Base-by-base conservation (phyloP, 306 rosid genomes). In the Pterocarpus macrocarpus region DNA sequence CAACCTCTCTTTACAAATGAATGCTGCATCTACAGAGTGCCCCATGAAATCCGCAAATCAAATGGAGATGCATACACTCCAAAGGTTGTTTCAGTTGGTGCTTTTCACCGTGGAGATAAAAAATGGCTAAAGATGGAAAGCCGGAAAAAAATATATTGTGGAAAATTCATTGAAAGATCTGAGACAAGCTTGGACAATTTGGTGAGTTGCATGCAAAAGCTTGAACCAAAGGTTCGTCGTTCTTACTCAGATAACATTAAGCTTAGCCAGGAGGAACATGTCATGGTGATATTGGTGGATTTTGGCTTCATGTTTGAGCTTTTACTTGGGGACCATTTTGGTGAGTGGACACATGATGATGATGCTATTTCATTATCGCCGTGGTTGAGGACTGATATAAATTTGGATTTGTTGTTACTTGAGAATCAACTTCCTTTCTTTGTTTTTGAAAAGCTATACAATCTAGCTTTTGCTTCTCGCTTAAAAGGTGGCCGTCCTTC, bases 381-480 rank as follows among this genome's bases (percentile, higher is more conserved):
- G 0, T 0, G 35, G 36, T 58, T 58, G 35, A 28, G 0, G 34
- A n/a, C n/a, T 9, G 0, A 28, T 28, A 9, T 58, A 22, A 0
- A 22, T 0, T 28, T 2, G 6, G 65, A 59, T 59, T 9, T 59
- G 33, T 8, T 17, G 12, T 28, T 58, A 11, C 13, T 58, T 2
- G 64, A 58, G 35, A 58, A 58, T 58, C 64, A 58, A 58, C 35
- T 59, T 9, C 65, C 65, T 2, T 59, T 59, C n/a, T 59, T 30
- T 59, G 38, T 32, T 30, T 14, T 59, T 30, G 38, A 59, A 4
- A 10, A 16, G n/a, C 36, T 59, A 2, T 59, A 8, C 65, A 59
- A 3, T 59, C n/a, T 59, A 59, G 65, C 39, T 59, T 30, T 59
- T 28, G 15, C 38, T 33, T 30, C 36, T 8, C 34, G 5, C n/a